phyloP scores from a whole-genome alignment of 108 stramenopile genomes.

The Conticribra weissflogii region DNA sequence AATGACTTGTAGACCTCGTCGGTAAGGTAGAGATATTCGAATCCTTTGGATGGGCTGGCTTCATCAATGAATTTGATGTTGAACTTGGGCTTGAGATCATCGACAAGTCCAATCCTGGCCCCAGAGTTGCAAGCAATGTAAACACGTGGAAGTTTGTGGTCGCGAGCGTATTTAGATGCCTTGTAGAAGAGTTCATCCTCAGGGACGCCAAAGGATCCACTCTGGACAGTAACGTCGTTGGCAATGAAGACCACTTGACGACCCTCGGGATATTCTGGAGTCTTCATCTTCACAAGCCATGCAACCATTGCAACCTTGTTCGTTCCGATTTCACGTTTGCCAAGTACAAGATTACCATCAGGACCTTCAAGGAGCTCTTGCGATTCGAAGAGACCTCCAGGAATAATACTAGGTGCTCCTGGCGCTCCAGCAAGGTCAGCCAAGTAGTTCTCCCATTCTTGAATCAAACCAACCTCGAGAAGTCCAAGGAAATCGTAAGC shows the following conservation, averaged over 20 bases:
- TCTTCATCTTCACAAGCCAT: slow-evolving; percentile 92
- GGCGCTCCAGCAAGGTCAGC: slow-evolving; percentile 50
- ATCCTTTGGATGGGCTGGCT: slow-evolving; percentile 89
- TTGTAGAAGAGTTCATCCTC: slow-evolving; percentile 96
- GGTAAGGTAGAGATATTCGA: slow-evolving; percentile 96
- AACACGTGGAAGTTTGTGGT: slow-evolving; percentile 89
- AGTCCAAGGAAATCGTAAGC: slow-evolving; percentile 98
- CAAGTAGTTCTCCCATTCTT: slow-evolving; percentile 80
- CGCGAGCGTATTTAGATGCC: slow-evolving; percentile 91
- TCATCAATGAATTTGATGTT: slow-evolving; percentile 92
- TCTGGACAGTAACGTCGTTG: slow-evolving; percentile 98
- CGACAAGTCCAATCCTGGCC: slow-evolving; percentile 97
- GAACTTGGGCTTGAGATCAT: slow-evolving; percentile 96
- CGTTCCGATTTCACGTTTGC: slow-evolving; percentile 86
- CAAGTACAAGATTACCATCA: slow-evolving; percentile 75
- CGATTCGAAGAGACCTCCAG: slow-evolving; percentile 67
- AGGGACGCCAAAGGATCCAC: slow-evolving; percentile 96
- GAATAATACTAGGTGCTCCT: slow-evolving; percentile 46
- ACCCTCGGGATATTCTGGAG: slow-evolving; percentile 97
- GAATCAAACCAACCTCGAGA: slow-evolving; percentile 88
- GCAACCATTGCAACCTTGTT: slow-evolving; percentile 98
- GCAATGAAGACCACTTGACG: slow-evolving; percentile 96
- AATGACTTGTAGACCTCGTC: slow-evolving; percentile 91
- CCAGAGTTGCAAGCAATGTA: slow-evolving; percentile 98
- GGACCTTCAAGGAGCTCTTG: slow-evolving; percentile 80